These are phyloP conservation scores for Dactylis glomerata DNA, from an alignment of 176 grass and related monocot species.

Conservation along the genomic window DNA sequence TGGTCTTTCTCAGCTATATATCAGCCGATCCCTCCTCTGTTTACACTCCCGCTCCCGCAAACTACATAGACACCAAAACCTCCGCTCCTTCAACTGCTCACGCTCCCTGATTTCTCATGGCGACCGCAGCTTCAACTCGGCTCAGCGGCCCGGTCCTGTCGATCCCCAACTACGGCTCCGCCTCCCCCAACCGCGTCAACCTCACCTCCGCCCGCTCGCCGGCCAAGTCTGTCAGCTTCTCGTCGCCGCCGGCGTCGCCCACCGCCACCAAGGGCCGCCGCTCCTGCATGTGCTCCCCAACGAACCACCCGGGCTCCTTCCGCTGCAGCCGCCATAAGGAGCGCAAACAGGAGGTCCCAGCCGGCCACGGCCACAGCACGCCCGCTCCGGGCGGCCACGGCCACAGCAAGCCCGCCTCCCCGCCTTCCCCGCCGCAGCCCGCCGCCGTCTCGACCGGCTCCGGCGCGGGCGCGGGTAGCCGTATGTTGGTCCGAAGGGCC, in stretches of 20 bases:
- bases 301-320: slow-evolving; percentile 70
- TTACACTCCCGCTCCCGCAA: slow-evolving; percentile 8
- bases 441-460: background rate
- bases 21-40: background rate
- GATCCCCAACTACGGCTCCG: slow-evolving; percentile 29
- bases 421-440: background rate
- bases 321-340: slow-evolving; percentile 71
- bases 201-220: slow-evolving; percentile 24
- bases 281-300: slow-evolving; percentile 66
- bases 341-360: background rate
- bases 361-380: no score
- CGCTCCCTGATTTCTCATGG: slow-evolving; percentile 26
- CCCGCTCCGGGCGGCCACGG: background rate
- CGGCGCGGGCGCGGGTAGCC: background rate
- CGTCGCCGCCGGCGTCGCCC: background rate
- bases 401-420: background rate
- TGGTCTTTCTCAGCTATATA: background rate
- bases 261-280: background rate
- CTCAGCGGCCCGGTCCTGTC: slow-evolving; percentile 26
- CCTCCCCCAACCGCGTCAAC: slow-evolving; percentile 47
- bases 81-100: background rate
- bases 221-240: slow-evolving; percentile 30
- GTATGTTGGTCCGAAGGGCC: slow-evolving; percentile 41
- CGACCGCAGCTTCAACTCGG: slow-evolving; percentile 32
- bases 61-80: background rate